phyloP scores from a whole-genome alignment of 2,329 filamentous ascomycete species.

The Venturia aucupariae region DNA sequence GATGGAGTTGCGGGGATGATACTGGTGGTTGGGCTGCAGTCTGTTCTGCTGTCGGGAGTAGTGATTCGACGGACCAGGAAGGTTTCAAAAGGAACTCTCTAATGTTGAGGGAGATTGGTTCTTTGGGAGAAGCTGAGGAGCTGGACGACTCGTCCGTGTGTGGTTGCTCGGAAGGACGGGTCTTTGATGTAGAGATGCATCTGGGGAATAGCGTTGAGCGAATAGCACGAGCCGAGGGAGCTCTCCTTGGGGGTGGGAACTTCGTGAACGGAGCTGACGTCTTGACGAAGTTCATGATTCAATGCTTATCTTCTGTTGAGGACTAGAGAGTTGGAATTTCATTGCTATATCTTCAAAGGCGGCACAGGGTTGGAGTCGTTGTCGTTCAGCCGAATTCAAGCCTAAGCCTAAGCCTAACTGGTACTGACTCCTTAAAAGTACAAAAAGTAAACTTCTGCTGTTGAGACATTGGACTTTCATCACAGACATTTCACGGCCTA shows the following conservation, averaged over 20 bases:
- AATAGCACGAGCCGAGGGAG: neutral
- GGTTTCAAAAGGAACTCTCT: conserved; percentile 39
- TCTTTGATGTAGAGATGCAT: neutral
- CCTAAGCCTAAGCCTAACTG: too few relatives aligned
- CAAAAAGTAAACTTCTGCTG: too few relatives aligned
- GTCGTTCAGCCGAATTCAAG: too few relatives aligned
- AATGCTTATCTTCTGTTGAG: too few relatives aligned
- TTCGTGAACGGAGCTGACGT: neutral
- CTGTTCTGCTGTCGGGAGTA: conserved; percentile 46
- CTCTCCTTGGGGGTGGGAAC: neutral
- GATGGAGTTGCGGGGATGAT: conserved; percentile 60
- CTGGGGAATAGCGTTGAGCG: neutral
- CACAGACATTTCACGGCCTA: too few relatives aligned
- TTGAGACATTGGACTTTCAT: too few relatives aligned
- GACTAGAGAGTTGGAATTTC: too few relatives aligned
- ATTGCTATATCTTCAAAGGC: too few relatives aligned
- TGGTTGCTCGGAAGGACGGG: neutral
- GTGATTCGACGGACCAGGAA: conserved; percentile 73
- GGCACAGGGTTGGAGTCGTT: too few relatives aligned
- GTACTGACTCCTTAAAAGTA: too few relatives aligned
- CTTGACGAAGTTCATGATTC: neutral
- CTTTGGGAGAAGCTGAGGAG: neutral
- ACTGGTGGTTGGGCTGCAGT: conserved; percentile 36
- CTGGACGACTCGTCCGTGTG: neutral
- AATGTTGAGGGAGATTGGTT: conserved; percentile 9